Evolutionary conservation across 169 alveolate species (phyloP).

Genomic region (Eimeria falciformis): DNA sequence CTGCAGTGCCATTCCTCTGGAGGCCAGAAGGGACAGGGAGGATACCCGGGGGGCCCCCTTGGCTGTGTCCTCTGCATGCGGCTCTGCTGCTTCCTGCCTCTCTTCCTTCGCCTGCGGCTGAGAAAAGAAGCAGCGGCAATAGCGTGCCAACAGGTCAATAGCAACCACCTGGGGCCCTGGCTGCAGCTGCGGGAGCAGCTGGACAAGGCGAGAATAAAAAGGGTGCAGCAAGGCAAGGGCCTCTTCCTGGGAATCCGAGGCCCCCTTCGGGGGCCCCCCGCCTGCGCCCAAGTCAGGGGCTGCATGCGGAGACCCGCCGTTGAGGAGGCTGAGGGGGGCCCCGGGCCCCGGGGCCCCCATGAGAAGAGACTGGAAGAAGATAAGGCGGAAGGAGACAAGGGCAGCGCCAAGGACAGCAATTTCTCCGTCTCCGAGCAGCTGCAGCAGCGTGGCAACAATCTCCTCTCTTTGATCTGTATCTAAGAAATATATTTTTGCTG

Average conservation of each 20-base stretch:
- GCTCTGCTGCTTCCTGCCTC: background rate
- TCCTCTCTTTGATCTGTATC: slow-evolving; percentile 82
- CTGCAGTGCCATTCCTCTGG: background rate
- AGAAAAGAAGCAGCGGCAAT: slow-evolving; percentile 70
- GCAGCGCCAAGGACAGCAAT: slow-evolving; percentile 84
- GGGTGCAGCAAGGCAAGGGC: slow-evolving; percentile 82
- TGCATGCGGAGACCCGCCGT: background rate
- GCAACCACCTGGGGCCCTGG: slow-evolving; percentile 78
- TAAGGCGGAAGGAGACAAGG: slow-evolving; percentile 76
- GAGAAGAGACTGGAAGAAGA: slow-evolving; percentile 21
- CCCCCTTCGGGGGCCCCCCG: background rate
- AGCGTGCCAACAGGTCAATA: slow-evolving; percentile 72
- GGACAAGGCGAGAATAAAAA: slow-evolving; percentile 77
- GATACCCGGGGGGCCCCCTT: background rate
- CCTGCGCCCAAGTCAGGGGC: background rate
- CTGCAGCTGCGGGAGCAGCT: slow-evolving; percentile 74
- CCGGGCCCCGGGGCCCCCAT: background rate
- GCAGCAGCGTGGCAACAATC: slow-evolving; percentile 74
- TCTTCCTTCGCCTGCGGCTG: background rate
- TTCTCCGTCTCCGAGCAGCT: slow-evolving; percentile 80
- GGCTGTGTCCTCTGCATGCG: background rate
- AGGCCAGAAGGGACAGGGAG: background rate
- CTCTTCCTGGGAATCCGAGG: background rate
- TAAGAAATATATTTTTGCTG: slow-evolving; percentile 82
- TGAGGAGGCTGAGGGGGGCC: no score